A percentile compares a stretch with the other conserved stretches of the same genome.
Evolutionary conservation across 208 protist species (phyloP).

Genomic region (Naegleria gruberi): DNA sequence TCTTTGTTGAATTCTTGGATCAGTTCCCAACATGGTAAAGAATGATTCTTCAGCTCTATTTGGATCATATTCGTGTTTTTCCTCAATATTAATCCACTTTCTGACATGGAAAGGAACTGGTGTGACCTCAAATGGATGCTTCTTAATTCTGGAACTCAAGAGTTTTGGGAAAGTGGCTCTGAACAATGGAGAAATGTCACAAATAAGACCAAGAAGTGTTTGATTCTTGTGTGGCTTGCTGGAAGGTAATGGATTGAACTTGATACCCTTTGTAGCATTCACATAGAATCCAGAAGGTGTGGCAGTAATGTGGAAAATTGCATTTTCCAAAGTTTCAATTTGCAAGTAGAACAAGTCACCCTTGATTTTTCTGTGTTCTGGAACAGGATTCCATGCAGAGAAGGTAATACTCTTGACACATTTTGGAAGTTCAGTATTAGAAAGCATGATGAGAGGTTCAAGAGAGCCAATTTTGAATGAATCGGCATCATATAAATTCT

Average conservation of each 20-base stretch:
- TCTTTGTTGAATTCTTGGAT: conserved; percentile 31
- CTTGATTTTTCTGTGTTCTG: conserved; percentile 31
- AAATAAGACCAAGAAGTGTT: neutral
- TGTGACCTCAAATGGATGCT: conserved; percentile 33
- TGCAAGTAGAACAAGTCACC: conserved; percentile 47
- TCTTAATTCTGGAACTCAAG: neutral
- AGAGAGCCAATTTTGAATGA: neutral
- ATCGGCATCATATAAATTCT: conserved; percentile 18
- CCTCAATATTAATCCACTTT: conserved; percentile 9
- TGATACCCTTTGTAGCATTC: conserved; percentile 27
- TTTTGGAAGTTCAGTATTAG: conserved; percentile 13
- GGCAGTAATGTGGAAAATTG: conserved; percentile 34
- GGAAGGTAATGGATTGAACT: neutral
- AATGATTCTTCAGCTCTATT: conserved; percentile 21
- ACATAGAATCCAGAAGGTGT: conserved; percentile 39
- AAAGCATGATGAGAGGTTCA: conserved; percentile 10
- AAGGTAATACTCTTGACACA: conserved; percentile 35
- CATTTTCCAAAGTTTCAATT: conserved; percentile 29
- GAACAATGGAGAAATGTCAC: neutral
- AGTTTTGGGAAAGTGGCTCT: neutral
- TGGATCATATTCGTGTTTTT: conserved; percentile 21
- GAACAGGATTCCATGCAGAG: conserved; percentile 41
- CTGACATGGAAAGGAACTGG: conserved; percentile 25
- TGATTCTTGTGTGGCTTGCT: conserved; percentile 5
- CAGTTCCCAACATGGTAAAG: conserved; percentile 5